Evolutionary conservation across 192 early-diverging fungal genomes (phyloP), one percentile per base, ranked within the genome.

Genomic region (Linderina pennispora): DNA sequence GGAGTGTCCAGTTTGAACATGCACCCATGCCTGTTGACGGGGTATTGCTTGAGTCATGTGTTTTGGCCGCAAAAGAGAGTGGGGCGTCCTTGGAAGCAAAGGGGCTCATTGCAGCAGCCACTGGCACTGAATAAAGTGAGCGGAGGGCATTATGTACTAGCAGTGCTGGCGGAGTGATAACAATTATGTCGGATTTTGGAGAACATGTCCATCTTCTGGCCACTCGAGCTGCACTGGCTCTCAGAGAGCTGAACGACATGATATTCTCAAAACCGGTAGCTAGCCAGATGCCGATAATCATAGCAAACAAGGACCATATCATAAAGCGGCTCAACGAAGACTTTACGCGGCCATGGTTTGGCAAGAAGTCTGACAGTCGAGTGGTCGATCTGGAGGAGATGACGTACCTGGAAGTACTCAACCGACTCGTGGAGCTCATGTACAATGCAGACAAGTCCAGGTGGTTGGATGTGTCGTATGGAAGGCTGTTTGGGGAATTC

Each of bases 1-100:
- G 94, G 94, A 79, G 81, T 52, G 46, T 62, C 20, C 58, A 73
- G 37, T 89, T 83, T 53, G 90, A 83, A 39, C 81, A 79, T 45
- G 83, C 90, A 8, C 84, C 91, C 28, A 98, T 98, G 94, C 94
- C 94, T 2, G 88, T 91, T 55, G 94, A 97, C 56, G 94, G 92
- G 68, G 73, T 95, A 21, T 68, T 97, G 42, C 85, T 97, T 45
- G 94, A 88, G n/a, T 95, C 92, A n/a, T 88, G 89, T 46, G 80
- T 95, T 42, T 92, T 98, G 90, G 90, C 92, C 23, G 86, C 92
- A 36, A 86, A 89, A 58, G 92, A 98, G 65, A 81, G 80, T 34
- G 62, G 79, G 26, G 84, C 92, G 2, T 88, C 87, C 17, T 71
- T 56, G 1, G 81, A 65, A 3, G 89, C 85, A 36, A 98, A 95